These are phyloP conservation scores for Yarrowia bubula DNA, from an alignment of 805 yeast genomes.

Conservation along the genomic window DNA sequence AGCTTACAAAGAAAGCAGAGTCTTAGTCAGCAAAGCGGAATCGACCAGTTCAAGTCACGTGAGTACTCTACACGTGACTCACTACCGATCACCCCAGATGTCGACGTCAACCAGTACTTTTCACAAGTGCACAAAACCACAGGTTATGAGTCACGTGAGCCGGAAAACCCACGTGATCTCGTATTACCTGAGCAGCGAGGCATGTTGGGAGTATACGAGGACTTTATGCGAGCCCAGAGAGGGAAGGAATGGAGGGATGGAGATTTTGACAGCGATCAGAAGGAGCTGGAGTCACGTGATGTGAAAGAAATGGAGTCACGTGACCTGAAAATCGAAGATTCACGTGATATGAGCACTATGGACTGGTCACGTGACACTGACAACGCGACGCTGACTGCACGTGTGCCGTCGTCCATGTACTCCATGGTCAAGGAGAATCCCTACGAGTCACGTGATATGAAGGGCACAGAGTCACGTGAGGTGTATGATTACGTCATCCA, in stretches of 20 bases:
- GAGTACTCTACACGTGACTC: not conserved
- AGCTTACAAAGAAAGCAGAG: not conserved
- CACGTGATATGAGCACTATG: not conserved
- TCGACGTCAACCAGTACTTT: conserved; percentile 3
- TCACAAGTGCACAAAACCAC: not conserved
- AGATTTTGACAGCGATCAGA: not conserved
- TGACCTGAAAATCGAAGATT: not conserved
- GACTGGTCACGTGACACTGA: conserved; percentile 6
- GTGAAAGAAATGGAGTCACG: not conserved
- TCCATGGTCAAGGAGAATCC: conserved; percentile 2
- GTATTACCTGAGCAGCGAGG: not conserved
- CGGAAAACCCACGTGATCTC: not conserved
- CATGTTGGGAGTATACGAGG: conserved; percentile 5
- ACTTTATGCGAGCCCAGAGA: conserved; percentile 11
- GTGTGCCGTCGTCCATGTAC: not conserved
- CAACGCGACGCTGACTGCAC: not conserved
- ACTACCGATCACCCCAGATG: not conserved
- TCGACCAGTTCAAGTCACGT: not conserved
- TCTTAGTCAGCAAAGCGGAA: not conserved
- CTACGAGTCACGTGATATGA: not conserved
- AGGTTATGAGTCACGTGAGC: not conserved
- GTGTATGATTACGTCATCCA: not conserved
- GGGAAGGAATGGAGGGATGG: conserved; percentile 1
- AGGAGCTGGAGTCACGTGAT: not conserved
- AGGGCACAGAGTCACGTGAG: not conserved